phyloP scores from a whole-genome alignment of 345 rosid species.

The Camelina sativa region DNA sequence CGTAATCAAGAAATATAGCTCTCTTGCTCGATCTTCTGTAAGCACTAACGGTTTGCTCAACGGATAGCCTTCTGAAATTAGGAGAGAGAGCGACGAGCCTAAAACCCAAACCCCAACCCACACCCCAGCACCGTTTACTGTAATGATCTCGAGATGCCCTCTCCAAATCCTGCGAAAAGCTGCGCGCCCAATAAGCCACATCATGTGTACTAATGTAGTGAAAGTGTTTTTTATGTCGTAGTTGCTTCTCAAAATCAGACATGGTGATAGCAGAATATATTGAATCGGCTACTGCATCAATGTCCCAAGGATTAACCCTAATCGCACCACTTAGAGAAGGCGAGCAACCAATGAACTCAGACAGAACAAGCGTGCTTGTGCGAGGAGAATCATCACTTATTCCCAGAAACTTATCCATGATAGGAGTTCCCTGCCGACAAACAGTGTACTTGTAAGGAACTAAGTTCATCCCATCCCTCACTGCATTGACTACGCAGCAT shows the following conservation, averaged over 20 bases:
- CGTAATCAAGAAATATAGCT: constrained; percentile 57
- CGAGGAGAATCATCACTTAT: constrained; percentile 44
- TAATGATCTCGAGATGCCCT: constrained; percentile 54
- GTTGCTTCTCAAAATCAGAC: constrained; percentile 52
- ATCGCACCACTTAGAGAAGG: constrained; percentile 61
- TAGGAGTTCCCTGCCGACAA: constrained; percentile 53
- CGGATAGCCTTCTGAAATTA: constrained; percentile 48
- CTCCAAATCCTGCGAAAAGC: constrained; percentile 55
- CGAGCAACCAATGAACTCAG: constrained; percentile 61
- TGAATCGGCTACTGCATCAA: constrained; percentile 54
- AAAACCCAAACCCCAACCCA: constrained; percentile 53
- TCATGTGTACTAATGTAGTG: constrained; percentile 64
- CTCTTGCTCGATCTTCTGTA: constrained; percentile 48
- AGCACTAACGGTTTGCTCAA: constrained; percentile 43
- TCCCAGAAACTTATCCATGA: constrained; percentile 45
- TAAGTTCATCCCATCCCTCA: constrained; percentile 62
- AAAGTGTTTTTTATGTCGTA: constrained; percentile 52
- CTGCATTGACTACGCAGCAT: constrained; percentile 58
- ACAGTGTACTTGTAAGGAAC: constrained; percentile 58
- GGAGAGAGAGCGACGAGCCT: constrained; percentile 56
- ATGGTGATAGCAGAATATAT: constrained; percentile 45
- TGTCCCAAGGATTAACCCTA: constrained; percentile 59
- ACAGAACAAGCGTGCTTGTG: constrained; percentile 54
- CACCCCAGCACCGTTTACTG: constrained; percentile 52
- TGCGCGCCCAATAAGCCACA: constrained; percentile 62